Evolutionary conservation across 2,329 filamentous ascomycete genomes (phyloP), one percentile per base, ranked within the genome.

Genomic region (Colletotrichum horii): DNA sequence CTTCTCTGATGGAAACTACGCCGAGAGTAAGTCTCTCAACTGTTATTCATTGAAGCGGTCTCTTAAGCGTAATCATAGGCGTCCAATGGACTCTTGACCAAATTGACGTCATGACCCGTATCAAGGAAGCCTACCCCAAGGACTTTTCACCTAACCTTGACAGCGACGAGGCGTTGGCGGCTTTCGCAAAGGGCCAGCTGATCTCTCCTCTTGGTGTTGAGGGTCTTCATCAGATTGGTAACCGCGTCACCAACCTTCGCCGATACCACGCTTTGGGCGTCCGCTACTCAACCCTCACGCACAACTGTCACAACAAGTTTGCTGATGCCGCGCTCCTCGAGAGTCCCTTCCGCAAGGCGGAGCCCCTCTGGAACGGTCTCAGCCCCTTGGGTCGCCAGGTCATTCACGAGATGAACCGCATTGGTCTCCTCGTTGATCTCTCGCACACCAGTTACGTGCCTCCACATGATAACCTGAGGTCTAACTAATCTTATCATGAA

Each of bases 391-490:
- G 96, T 6, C 90, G 91, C 67, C 82, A 88, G 15, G 85, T 98
- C 1, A 88, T 98, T 60, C 88, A 88, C 43, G 96, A 98, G 87
- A 98, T 98, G 96, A 98, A 98, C 83, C 91, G 96, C 4, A 87
- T 98, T 3, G 96, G 96, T 30, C 96, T 98, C 93, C 92, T 98
- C n/a, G 94, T 98, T 55, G 96, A 98, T 82, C 88, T 98, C 43
- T 90, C 94, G 8, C 96, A 98, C 83, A 88, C 88, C 6, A 91
- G 85, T 85, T 84, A 78, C 16, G 26, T 58, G 19, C 16, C 19
- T 26, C 4, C 36, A 12, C 28, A 16, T 15, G 19, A 52, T 11
- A 22, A 52, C n/a, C n/a, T 22, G n/a, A 22, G n/a, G n/a, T 24
- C n/a, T 52, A 16, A 11, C 43, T 52, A 52, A 52, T n/a, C 43